Evolutionary conservation across 1,139 yeast species (phyloP).

Genomic region (Zygosaccharomyces sapae): DNA sequence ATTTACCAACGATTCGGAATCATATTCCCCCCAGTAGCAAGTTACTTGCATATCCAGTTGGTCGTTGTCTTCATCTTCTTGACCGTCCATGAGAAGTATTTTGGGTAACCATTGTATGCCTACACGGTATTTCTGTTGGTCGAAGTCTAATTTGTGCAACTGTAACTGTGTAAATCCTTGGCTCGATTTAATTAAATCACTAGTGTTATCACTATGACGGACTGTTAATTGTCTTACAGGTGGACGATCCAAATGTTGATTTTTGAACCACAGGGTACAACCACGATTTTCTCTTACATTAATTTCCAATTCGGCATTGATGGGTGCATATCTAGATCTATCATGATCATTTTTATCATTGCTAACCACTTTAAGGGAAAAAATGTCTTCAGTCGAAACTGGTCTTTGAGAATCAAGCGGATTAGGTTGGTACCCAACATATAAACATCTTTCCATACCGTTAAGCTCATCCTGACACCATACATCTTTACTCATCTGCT

Average conservation of each 20-base stretch:
- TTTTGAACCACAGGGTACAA: slow-evolving; percentile 57
- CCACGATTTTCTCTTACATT: slow-evolving; percentile 58
- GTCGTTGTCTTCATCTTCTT: slow-evolving; percentile 36
- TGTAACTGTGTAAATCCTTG: slow-evolving; percentile 63
- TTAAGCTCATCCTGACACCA: slow-evolving; percentile 39
- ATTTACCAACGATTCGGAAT: slow-evolving; percentile 40
- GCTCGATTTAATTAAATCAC: slow-evolving; percentile 48
- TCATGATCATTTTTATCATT: slow-evolving; percentile 41
- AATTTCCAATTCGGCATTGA: slow-evolving; percentile 58
- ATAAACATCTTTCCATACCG: slow-evolving; percentile 53
- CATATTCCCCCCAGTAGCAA: slow-evolving; percentile 75
- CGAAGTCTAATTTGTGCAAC: slow-evolving; percentile 64
- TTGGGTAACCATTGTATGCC: slow-evolving; percentile 79
- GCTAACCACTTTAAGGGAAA: slow-evolving; percentile 48
- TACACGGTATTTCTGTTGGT: slow-evolving; percentile 49
- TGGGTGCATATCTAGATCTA: slow-evolving; percentile 58
- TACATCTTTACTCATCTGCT: slow-evolving; percentile 37
- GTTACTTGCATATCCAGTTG: slow-evolving; percentile 52
- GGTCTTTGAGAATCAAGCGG: slow-evolving; percentile 43
- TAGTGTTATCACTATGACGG: slow-evolving; percentile 45
- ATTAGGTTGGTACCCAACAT: slow-evolving; percentile 52
- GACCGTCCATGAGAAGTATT: slow-evolving; percentile 40
- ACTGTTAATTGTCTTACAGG: slow-evolving; percentile 63
- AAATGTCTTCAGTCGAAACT: slow-evolving; percentile 39
- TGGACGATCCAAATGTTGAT: slow-evolving; percentile 41